A percentile compares a stretch with the other conserved stretches of the same genome.
phyloP scores from a whole-genome alignment of 2,329 filamentous ascomycete genomes.

The Zasmidium citrigriseum region DNA sequence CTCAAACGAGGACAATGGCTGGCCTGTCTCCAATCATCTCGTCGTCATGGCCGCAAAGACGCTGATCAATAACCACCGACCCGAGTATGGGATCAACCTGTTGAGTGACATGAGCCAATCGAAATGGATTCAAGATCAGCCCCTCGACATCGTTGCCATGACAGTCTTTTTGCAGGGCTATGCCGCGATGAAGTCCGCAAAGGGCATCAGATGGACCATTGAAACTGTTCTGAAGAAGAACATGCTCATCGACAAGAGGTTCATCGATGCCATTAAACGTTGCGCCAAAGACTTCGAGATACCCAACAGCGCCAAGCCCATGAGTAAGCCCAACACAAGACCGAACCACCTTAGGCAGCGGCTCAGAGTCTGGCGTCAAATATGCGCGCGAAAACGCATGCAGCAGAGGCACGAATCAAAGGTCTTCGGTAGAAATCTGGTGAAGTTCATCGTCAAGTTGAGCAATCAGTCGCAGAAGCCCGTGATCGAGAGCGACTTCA shows the following conservation, averaged over 20 bases:
- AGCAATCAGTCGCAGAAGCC: constrained; percentile 5
- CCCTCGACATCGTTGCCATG: constrained; percentile 34
- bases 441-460: constrained; percentile 4
- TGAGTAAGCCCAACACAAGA: not conserved
- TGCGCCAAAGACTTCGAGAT: not conserved
- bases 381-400: constrained; percentile 8
- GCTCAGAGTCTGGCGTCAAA: constrained; percentile 1
- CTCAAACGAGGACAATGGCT: constrained; percentile 30
- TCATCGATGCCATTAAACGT: constrained; percentile 18
- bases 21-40: constrained; percentile 29
- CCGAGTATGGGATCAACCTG: constrained; percentile 31
- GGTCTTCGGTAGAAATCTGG: constrained; percentile 19
- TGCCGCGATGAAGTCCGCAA: constrained; percentile 13
- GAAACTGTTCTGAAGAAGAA: constrained; percentile 28
- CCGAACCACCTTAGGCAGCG: not conserved
- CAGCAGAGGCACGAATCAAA: constrained; percentile 16
- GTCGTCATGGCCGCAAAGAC: constrained; percentile 32
- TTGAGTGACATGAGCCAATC: constrained; percentile 31
- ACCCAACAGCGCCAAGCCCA: not conserved
- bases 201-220: constrained; percentile 32
- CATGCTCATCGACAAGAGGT: constrained; percentile 31
- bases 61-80: constrained; percentile 27
- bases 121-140: constrained; percentile 19
- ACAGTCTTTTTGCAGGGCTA: constrained; percentile 36
- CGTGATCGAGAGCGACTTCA: not conserved